Percentiles rank a stretch among this genome's conserved stretches.
Evolutionary conservation across 805 yeast genomes (phyloP).

Genomic region (Ogataea angusta): DNA sequence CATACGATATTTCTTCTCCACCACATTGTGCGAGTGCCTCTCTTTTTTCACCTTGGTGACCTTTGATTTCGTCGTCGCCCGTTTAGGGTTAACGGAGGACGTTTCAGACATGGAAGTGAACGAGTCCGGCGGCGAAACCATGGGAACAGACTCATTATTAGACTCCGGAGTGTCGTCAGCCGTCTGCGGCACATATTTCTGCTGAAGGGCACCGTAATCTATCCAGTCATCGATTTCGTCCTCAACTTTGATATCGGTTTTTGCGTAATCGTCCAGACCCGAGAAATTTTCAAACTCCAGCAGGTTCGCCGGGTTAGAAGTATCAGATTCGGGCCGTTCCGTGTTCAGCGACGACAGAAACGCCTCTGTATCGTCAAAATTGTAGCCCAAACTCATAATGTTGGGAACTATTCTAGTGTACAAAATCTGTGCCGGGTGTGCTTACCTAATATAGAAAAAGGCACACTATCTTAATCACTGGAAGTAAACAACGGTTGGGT

Average conservation of each 20-base stretch:
- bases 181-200: not conserved
- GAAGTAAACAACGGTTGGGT: too few species aligned
- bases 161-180: not conserved
- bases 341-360: slow-evolving; percentile 25
- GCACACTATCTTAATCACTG: not conserved
- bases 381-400: slow-evolving; percentile 22
- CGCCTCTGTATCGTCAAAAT: slow-evolving; percentile 29
- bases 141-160: slow-evolving; percentile 3
- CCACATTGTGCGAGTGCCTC: slow-evolving; percentile 70
- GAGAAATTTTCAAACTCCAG: not conserved
- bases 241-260: not conserved
- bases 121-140: slow-evolving; percentile 17
- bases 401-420: not conserved
- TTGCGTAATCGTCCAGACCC: not conserved
- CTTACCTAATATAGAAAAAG: not conserved
- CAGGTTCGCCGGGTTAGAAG: not conserved
- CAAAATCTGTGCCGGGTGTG: not conserved
- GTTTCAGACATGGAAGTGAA: slow-evolving; percentile 15
- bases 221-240: slow-evolving; percentile 11
- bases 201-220: slow-evolving; percentile 2
- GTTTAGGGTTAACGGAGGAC: not conserved
- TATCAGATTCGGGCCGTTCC: not conserved
- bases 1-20: slow-evolving; percentile 77
- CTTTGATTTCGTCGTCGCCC: slow-evolving; percentile 15
- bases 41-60: slow-evolving; percentile 44